Conservation (phyloP, 2,329 filamentous ascomycete genomes). For the Conoideocrella luteorostrata region DNA sequence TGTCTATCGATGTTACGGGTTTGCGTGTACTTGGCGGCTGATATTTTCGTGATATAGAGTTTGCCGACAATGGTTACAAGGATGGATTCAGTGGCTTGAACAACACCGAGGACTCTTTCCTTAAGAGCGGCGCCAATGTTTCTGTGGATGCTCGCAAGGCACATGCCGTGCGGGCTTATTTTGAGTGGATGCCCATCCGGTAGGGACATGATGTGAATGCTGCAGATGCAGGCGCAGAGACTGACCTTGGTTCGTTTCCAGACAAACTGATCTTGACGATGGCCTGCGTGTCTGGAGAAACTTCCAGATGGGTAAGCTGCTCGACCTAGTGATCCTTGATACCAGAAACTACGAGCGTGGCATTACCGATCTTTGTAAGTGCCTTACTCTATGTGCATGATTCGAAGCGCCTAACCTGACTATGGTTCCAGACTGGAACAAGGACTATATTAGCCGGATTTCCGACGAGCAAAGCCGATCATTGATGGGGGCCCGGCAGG, state of each 20-base stretch:
- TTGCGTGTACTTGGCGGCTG: not conserved
- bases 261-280: conserved; percentile 62
- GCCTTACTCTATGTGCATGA: not conserved
- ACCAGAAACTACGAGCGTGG: conserved; percentile 63
- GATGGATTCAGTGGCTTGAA: conserved; percentile 55
- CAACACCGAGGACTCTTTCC: conserved; percentile 62
- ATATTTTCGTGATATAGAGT: conserved; percentile 26
- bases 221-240: not conserved
- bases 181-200: conserved; percentile 48
- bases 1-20: not conserved
- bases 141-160: conserved; percentile 67
- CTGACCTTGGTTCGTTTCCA: not conserved
- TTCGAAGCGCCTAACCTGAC: conserved; percentile 7
- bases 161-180: conserved; percentile 65
- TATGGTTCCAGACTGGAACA: conserved; percentile 41
- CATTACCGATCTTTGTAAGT: conserved; percentile 42
- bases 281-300: conserved; percentile 62
- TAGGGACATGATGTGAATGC: not conserved
- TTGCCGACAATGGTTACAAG: conserved; percentile 59
- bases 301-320: conserved; percentile 58
- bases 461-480: conserved; percentile 59
- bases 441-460: conserved; percentile 54
- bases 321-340: conserved; percentile 64
- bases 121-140: conserved; percentile 46
- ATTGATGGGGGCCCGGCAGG: conserved; percentile 66